These are phyloP conservation scores for Kandelia obovata DNA, from an alignment of 345 rosid species.

Conservation along the genomic window DNA sequence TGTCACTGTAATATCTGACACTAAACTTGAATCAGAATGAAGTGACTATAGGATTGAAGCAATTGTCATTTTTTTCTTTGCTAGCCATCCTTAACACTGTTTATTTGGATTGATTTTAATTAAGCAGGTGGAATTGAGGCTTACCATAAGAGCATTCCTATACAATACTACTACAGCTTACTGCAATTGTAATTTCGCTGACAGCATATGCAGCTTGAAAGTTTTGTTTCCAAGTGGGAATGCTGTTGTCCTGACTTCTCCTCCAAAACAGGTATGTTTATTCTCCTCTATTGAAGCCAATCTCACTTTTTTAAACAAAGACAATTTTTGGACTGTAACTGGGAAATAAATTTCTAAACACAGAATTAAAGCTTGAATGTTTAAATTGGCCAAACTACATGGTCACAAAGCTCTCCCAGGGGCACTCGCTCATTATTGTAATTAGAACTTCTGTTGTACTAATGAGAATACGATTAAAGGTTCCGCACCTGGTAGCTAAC, in stretches of 20 bases:
- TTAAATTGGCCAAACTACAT: no score
- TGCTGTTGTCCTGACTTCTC: conserved; percentile 67
- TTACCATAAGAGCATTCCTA: conserved; percentile 50
- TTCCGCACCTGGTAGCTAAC: neutral
- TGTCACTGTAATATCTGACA: neutral
- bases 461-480: no score
- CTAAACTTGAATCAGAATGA: neutral
- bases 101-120: conserved; percentile 15
- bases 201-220: conserved; percentile 47
- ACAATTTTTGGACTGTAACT: no score
- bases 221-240: conserved; percentile 63
- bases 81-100: conserved; percentile 2
- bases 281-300: neutral
- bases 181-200: conserved; percentile 62
- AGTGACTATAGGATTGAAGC: neutral
- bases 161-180: conserved; percentile 79
- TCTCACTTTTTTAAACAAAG: no score
- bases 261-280: conserved; percentile 48
- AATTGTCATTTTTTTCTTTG: neutral
- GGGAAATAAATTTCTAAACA: no score
- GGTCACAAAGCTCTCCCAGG: no score
- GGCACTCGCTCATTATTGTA: no score
- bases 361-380: no score
- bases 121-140: conserved; percentile 61
- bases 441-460: no score